A percentile compares a stretch with the other conserved stretches of the same genome.
These are phyloP conservation scores for Punica granatum DNA, from an alignment of 345 rosid species.

Conservation along the genomic window DNA sequence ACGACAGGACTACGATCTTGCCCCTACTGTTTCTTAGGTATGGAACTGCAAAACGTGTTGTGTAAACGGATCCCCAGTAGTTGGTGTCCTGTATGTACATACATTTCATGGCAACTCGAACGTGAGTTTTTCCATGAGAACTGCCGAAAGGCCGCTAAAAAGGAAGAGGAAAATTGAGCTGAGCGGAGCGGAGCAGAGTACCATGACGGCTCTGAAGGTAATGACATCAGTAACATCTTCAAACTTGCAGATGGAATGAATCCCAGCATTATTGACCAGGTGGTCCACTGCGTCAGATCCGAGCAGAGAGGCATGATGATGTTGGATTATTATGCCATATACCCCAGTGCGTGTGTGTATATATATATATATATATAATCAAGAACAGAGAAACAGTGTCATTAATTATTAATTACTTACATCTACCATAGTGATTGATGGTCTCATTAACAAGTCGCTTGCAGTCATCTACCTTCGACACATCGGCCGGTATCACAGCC, in stretches of 20 bases:
- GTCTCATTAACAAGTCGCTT: conserved; percentile 33
- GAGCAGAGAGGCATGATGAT: too few relatives aligned
- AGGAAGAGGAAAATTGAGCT: background rate
- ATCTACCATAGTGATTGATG: conserved; percentile 34
- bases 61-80: conserved; percentile 43
- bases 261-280: conserved; percentile 56
- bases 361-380: too few relatives aligned
- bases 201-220: conserved; percentile 36
- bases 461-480: conserved; percentile 45
- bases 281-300: conserved; percentile 62
- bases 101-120: too few relatives aligned
- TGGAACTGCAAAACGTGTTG: conserved; percentile 39
- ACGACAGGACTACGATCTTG: conserved; percentile 31
- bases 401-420: conserved; percentile 18
- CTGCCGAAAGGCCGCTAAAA: too few relatives aligned
- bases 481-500: conserved; percentile 39
- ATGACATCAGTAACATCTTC: conserved; percentile 42
- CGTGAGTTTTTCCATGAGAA: too few relatives aligned
- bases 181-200: conserved; percentile 12
- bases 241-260: conserved; percentile 35
- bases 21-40: conserved; percentile 36
- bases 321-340: too few relatives aligned
- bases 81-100: conserved; percentile 29
- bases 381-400: too few relatives aligned
- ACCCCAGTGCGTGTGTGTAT: too few relatives aligned